Evolutionary conservation across 2,329 filamentous ascomycete species (phyloP).

Genomic region (Penicillium sp.): DNA sequence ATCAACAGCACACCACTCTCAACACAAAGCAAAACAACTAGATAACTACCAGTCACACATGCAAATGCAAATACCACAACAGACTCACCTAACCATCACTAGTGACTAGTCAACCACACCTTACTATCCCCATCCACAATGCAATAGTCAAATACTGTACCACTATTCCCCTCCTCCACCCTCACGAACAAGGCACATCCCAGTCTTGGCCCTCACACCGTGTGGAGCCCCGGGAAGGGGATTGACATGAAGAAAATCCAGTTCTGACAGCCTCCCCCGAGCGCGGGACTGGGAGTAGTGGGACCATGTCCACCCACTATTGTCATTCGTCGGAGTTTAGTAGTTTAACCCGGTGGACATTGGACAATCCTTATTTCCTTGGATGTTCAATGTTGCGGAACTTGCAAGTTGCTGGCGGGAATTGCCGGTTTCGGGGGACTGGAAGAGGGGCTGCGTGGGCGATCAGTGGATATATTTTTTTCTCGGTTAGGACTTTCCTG

Average conservation of each 20-base stretch:
- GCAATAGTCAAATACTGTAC: background rate
- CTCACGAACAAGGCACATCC: background rate
- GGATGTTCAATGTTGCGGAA: too few species aligned
- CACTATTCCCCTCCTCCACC: background rate
- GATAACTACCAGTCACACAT: background rate
- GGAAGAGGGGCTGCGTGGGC: background rate
- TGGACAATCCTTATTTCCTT: conserved; percentile 5
- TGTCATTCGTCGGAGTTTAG: background rate
- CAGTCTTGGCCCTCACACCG: conserved; percentile 1
- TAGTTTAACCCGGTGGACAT: background rate
- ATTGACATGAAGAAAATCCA: background rate
- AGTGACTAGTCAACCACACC: background rate
- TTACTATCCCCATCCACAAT: background rate
- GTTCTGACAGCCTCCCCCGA: conserved; percentile 4
- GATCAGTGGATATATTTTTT: conserved; percentile 1
- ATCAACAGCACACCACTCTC: background rate
- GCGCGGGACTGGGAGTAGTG: background rate
- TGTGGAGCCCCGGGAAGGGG: conserved; percentile 4
- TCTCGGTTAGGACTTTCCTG: too few species aligned
- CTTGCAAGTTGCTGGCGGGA: background rate
- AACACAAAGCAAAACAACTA: background rate
- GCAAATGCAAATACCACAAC: background rate
- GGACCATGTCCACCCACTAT: conserved; percentile 9
- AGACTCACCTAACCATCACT: background rate
- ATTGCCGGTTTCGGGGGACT: background rate